Evolutionary conservation across 352 stramenopile genomes (phyloP), one percentile per base, ranked within the genome.

Genomic region (Globisporangium perplexum): DNA sequence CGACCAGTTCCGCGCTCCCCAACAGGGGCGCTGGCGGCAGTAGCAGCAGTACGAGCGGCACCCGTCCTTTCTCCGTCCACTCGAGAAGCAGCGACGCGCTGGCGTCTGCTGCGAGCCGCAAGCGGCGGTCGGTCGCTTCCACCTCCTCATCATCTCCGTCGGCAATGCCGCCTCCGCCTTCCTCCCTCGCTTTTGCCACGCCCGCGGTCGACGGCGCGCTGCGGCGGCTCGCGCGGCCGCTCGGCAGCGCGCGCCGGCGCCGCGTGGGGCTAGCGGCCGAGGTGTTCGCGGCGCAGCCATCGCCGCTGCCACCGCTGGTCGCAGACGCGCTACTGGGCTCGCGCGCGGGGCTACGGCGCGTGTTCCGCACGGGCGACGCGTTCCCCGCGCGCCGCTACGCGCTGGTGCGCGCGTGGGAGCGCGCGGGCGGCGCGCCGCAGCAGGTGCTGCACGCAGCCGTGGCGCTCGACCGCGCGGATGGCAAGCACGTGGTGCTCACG

Each of bases 401-500:
- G 7, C 65, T 53, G 20, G 50, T 66, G 31, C 66, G 50, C 14
- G 47, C 43, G 1, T 68, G 60, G n/a, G 28, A 57, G 53, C 30
- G 52, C 17, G 20, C n/a, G 17, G 17, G 8, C 12, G n/a, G n/a
- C 14, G 18, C 17, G 7, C 22, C 44, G 52, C 48, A 52, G 20
- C 56, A 62, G 23, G 56, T 64, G 38, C 53, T 73, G 46, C 61
- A 70, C 57, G 53, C 59, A n/a, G 68, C 72, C 14, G 50, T 73
- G 26, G 47, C 18, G 6, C 38, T 57, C 20, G 59, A 68, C 24
- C 24, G 50, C 38, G 43, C 43, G 20, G 41, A 45, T 11, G 47
- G 41, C 26, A 48, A 47, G 4, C 62, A 69, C 28, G 68, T 77
- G 11, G 48, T 75, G 47, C 71, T 80, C 50, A 71, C 71, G 20